Percentiles rank a stretch among this genome's conserved stretches.
Conservation (phyloP, 2,329 filamentous ascomycete species). For the Scedosporium aurantiacum region DNA sequence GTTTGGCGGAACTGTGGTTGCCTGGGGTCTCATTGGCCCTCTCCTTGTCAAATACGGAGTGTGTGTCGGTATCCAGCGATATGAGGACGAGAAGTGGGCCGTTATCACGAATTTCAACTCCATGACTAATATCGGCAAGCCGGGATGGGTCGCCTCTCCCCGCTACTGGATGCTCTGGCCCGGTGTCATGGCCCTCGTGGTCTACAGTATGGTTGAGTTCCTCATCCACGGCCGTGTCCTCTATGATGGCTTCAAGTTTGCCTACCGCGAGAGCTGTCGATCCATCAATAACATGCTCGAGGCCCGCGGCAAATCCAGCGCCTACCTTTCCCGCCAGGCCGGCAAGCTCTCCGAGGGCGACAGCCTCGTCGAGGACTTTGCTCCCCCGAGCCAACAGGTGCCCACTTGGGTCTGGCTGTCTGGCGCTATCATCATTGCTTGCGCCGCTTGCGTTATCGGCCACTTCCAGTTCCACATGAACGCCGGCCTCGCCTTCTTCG, state of each 20-base stretch:
- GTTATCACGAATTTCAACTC: slow-evolving; percentile 18
- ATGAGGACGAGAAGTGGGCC: slow-evolving; percentile 18
- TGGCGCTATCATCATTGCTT: slow-evolving; percentile 34
- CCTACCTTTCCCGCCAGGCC: slow-evolving; percentile 24
- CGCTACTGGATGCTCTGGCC: slow-evolving; percentile 33
- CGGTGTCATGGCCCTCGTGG: slow-evolving; percentile 31
- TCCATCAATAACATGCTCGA: slow-evolving; percentile 20
- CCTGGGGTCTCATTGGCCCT: slow-evolving; percentile 42
- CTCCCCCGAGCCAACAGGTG: slow-evolving; percentile 32
- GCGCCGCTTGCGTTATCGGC: slow-evolving; percentile 40
- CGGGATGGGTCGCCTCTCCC: slow-evolving; percentile 22
- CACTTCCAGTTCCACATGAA: slow-evolving; percentile 44
- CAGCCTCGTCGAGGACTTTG: slow-evolving; percentile 27
- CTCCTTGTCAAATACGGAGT: slow-evolving; percentile 37
- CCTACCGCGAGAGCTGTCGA: slow-evolving; percentile 18
- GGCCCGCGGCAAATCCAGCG: slow-evolving; percentile 19
- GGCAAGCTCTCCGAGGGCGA: slow-evolving; percentile 20
- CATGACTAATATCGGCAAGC: slow-evolving; percentile 18
- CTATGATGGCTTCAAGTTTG: slow-evolving; percentile 23
- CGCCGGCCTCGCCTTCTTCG: slow-evolving; percentile 42
- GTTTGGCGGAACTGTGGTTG: slow-evolving; percentile 42
- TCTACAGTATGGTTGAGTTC: slow-evolving; percentile 29
- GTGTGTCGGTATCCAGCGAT: slow-evolving; percentile 30
- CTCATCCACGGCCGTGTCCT: slow-evolving; percentile 27
- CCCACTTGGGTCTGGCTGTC: slow-evolving; percentile 41